These are phyloP conservation scores for Calonectria ilicicola DNA, from an alignment of 2,329 filamentous ascomycete species.

Conservation along the genomic window DNA sequence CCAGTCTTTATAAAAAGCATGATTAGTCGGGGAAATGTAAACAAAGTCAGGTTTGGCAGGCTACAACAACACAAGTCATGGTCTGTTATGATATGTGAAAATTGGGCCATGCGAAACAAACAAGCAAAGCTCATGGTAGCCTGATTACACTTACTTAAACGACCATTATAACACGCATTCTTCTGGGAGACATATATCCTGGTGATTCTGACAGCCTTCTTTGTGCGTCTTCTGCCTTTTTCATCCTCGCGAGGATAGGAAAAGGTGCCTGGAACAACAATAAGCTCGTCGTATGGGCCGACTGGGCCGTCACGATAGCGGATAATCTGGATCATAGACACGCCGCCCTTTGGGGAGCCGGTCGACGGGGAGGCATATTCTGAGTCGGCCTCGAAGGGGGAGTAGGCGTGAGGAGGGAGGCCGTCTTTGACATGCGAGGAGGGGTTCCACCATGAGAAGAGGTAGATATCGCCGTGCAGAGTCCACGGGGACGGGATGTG, in stretches of 20 bases:
- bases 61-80: not conserved
- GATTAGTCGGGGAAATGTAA: not conserved
- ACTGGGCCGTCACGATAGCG: slow-evolving; percentile 63
- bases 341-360: slow-evolving; percentile 56
- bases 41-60: not conserved
- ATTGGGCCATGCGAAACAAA: not conserved
- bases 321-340: slow-evolving; percentile 63
- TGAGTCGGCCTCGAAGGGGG: slow-evolving; percentile 59
- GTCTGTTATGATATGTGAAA: not conserved
- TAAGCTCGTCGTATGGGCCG: slow-evolving; percentile 66
- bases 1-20: slow-evolving; percentile 55
- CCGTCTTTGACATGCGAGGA: slow-evolving; percentile 40
- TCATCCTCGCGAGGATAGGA: slow-evolving; percentile 53
- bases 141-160: slow-evolving; percentile 54
- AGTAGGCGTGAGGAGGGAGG: slow-evolving; percentile 55
- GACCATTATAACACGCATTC: slow-evolving; percentile 64
- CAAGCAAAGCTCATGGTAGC: not conserved
- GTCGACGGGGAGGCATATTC: slow-evolving; percentile 47
- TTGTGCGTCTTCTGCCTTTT: slow-evolving; percentile 45
- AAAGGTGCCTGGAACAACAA: slow-evolving; percentile 60
- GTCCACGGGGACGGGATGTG: slow-evolving; percentile 55
- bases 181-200: slow-evolving; percentile 67
- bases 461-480: slow-evolving; percentile 58
- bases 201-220: slow-evolving; percentile 57
- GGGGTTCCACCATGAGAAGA: slow-evolving; percentile 56